A percentile compares a stretch with the other conserved stretches of the same genome.
Conservation (phyloP, 1,284 basidiomycete species). For the Kalmanozyma brasiliensis region DNA sequence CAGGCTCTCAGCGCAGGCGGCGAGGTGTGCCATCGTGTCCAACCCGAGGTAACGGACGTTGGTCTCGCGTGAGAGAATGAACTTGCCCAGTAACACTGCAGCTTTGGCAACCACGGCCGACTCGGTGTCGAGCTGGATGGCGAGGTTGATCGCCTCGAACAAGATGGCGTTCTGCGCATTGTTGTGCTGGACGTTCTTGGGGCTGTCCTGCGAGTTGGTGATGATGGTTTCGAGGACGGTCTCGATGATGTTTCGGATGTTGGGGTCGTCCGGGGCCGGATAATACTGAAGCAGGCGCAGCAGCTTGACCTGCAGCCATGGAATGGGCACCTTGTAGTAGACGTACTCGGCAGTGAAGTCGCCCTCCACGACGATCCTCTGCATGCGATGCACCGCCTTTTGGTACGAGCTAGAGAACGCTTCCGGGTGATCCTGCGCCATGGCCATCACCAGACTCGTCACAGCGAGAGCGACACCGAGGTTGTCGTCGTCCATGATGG, state of each 20-base stretch:
- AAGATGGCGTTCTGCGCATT: conserved; percentile 98
- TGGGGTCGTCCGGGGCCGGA: conserved; percentile 87
- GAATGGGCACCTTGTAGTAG: conserved; percentile 96
- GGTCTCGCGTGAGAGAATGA: conserved; percentile 97
- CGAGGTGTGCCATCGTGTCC: conserved; percentile 97
- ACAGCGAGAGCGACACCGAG: conserved; percentile 91
- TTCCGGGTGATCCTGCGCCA: conserved; percentile 92
- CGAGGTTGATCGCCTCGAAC: conserved; percentile 96
- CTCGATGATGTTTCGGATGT: conserved; percentile 80
- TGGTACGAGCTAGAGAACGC: conserved; percentile 90
- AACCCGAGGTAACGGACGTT: conserved; percentile 97
- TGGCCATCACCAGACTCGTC: conserved; percentile 89
- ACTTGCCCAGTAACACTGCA: conserved; percentile 89
- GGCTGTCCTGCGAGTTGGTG: conserved; percentile 91
- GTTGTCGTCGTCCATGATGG: conserved; percentile 92
- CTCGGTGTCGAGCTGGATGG: conserved; percentile 93
- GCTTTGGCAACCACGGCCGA: conserved; percentile 89
- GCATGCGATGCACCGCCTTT: conserved; percentile 88
- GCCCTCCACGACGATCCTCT: conserved; percentile 86
- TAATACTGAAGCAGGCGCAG: conserved; percentile 94
- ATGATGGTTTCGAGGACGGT: conserved; percentile 89
- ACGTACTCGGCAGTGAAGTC: conserved; percentile 87
- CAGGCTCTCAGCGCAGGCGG: conserved; percentile 83
- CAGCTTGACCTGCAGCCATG: conserved; percentile 97
- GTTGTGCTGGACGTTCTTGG: conserved; percentile 96